A percentile compares a stretch with the other conserved stretches of the same genome.
Evolutionary conservation across 2,329 filamentous ascomycete genomes (phyloP).

Genomic region (Zymoseptoria ardabiliae): DNA sequence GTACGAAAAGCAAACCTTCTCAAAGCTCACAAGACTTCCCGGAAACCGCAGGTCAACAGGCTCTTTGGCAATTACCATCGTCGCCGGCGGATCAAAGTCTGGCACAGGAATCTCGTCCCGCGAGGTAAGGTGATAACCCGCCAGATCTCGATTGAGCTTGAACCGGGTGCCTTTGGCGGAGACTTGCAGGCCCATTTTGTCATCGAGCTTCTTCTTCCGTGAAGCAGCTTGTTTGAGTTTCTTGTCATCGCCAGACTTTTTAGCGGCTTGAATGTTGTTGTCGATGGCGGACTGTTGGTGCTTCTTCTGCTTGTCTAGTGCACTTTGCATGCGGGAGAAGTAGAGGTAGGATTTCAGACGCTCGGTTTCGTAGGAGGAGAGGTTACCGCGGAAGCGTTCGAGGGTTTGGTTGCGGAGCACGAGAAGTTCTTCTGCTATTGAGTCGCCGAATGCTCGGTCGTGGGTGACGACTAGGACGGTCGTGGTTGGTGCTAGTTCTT

Average conservation of each 20-base stretch:
- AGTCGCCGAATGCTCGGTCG: constrained; percentile 72
- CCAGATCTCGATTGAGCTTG: constrained; percentile 69
- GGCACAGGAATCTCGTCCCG: constrained; percentile 67
- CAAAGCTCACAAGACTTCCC: constrained; percentile 62
- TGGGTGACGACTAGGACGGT: constrained; percentile 77
- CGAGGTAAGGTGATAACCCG: constrained; percentile 50
- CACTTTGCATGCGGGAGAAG: constrained; percentile 69
- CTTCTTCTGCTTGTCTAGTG: constrained; percentile 70
- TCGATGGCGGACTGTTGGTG: constrained; percentile 74
- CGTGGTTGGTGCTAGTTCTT: constrained; percentile 45
- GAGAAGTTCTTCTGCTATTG: constrained; percentile 67
- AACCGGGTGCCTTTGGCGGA: constrained; percentile 65
- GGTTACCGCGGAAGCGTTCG: constrained; percentile 66
- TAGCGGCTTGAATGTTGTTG: constrained; percentile 66
- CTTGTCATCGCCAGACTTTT: constrained; percentile 72
- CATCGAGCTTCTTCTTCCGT: constrained; percentile 75
- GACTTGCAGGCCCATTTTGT: constrained; percentile 70
- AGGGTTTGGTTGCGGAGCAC: constrained; percentile 66
- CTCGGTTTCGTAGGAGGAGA: constrained; percentile 65
- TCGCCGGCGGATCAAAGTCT: constrained; percentile 48
- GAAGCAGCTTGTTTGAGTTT: constrained; percentile 80
- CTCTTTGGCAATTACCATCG: constrained; percentile 49
- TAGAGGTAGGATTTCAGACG: constrained; percentile 38
- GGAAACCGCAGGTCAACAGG: constrained; percentile 41
- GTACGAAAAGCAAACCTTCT: constrained; percentile 63